phyloP scores from a whole-genome alignment of 371 early-diverging fungal species.

The Saksenaea oblongispora region DNA sequence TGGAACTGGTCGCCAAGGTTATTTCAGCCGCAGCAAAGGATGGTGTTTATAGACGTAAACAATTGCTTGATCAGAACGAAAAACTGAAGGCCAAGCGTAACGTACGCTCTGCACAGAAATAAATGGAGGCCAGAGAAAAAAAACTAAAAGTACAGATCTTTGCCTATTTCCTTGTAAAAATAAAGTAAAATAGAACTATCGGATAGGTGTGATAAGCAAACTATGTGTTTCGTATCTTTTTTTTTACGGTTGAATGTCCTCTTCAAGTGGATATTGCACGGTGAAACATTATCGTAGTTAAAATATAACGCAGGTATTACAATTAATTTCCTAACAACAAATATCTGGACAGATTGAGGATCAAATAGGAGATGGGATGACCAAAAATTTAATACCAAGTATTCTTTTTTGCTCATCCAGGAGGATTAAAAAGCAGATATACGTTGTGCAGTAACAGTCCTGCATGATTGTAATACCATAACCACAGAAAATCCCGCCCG shows the following conservation, averaged over 20 bases:
- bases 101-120: background rate
- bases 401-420: background rate
- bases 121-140: background rate
- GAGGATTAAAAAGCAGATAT: background rate
- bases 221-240: background rate
- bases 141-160: background rate
- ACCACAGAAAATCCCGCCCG: background rate
- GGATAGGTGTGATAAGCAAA: background rate
- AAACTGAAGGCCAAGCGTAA: slow-evolving; percentile 12
- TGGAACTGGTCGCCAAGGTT: slow-evolving; percentile 85
- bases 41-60: slow-evolving; percentile 54
- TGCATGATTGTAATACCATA: background rate
- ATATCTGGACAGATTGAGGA: background rate
- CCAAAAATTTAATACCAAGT: background rate
- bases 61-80: slow-evolving; percentile 38
- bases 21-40: slow-evolving; percentile 79
- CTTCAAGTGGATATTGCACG: no score
- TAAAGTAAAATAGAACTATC: background rate
- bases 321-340: no score
- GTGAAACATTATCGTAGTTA: no score
- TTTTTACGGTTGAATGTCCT: background rate
- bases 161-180: background rate
- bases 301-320: no score
- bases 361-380: background rate
- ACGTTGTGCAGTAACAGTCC: background rate